A percentile compares a stretch with the other conserved stretches of the same genome.
Conservation (phyloP, 176 grass and related monocot genomes). For the Guadua angustifolia region DNA sequence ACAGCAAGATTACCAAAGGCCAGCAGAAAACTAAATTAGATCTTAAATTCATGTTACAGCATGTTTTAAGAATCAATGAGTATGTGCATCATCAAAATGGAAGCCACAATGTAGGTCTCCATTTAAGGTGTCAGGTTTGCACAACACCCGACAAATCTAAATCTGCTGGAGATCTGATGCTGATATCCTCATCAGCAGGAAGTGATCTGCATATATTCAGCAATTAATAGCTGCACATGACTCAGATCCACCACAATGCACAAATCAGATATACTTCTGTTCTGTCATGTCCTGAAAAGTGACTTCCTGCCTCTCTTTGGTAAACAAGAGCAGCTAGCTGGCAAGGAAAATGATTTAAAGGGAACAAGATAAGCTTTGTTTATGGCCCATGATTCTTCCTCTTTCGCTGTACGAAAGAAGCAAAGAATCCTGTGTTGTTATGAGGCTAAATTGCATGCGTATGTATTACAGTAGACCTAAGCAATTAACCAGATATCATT, state of each 20-base stretch:
- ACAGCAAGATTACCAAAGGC: conserved; percentile 37
- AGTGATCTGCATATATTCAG: conserved; percentile 38
- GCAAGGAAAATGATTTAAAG: conserved; percentile 45
- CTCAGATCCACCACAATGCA: conserved; percentile 50
- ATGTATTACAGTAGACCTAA: conserved; percentile 34
- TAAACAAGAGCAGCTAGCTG: conserved; percentile 57
- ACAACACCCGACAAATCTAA: conserved; percentile 43
- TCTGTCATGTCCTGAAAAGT: conserved; percentile 47
- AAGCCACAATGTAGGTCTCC: conserved; percentile 38
- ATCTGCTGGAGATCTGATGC: conserved; percentile 42
- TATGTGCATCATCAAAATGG: conserved; percentile 51
- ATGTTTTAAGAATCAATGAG: conserved; percentile 44
- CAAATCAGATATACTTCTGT: conserved; percentile 50
- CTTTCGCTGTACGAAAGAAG: conserved; percentile 51
- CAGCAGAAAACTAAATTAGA: conserved; percentile 18
- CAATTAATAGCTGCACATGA: conserved; percentile 58
- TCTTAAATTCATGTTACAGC: conserved; percentile 43
- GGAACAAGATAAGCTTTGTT: conserved; percentile 42
- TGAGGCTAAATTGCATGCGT: conserved; percentile 45
- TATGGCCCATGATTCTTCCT: conserved; percentile 36
- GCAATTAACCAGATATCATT: conserved; percentile 36
- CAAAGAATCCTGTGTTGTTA: conserved; percentile 4
- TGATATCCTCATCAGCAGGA: conserved; percentile 43
- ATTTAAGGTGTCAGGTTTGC: conserved; percentile 51
- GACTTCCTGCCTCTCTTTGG: conserved; percentile 43